A percentile compares a stretch with the other conserved stretches of the same genome.
Evolutionary conservation across 345 rosid genomes (phyloP).

Genomic region (Abelmoschus esculentus): DNA sequence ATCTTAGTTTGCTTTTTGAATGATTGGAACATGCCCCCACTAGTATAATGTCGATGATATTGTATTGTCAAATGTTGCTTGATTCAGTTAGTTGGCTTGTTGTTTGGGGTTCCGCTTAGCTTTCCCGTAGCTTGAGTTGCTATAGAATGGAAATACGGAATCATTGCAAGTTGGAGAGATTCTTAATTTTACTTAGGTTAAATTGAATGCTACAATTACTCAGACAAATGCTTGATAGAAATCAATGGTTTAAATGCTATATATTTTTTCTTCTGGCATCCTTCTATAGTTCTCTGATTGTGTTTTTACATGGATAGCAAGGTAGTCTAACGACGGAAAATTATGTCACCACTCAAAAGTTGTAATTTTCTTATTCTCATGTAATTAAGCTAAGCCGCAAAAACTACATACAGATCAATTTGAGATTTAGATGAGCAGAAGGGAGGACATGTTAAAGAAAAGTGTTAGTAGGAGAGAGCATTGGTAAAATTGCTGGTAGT

Average conservation of each 20-base stretch:
- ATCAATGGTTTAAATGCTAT: background rate
- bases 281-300: background rate
- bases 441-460: background rate
- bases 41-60: background rate
- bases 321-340: background rate
- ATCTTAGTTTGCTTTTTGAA: background rate
- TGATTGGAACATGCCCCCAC: background rate
- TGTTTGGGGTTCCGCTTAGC: background rate
- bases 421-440: background rate
- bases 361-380: background rate
- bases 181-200: background rate
- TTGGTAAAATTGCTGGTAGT: no score
- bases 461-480: background rate
- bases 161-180: background rate
- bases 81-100: background rate
- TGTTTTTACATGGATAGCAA: background rate
- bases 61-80: background rate
- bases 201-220: background rate
- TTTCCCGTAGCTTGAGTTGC: background rate
- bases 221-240: background rate
- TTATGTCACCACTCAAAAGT: background rate
- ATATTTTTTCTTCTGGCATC: background rate
- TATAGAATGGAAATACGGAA: background rate
- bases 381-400: background rate
- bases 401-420: background rate